Percentiles rank a stretch among this genome's conserved stretches.
phyloP scores from a whole-genome alignment of 2,329 filamentous ascomycete genomes.

The Microsporum audouinii region DNA sequence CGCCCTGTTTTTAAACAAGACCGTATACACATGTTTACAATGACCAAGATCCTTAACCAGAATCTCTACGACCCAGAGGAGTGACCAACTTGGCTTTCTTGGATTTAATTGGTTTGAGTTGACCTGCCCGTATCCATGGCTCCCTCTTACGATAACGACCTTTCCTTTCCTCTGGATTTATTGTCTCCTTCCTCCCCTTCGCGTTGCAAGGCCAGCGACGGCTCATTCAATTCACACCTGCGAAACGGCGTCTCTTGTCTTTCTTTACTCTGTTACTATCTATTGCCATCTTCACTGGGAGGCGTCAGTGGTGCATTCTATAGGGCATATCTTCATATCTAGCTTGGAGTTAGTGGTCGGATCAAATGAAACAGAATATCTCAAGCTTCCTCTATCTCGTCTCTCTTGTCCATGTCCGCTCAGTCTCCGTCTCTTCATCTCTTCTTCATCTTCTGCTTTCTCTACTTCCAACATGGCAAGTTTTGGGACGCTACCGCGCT shows the following conservation, averaged over 20 bases:
- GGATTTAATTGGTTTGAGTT: neutral
- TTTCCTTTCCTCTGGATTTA: neutral
- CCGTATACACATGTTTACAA: slow-evolving; percentile 95
- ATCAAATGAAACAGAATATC: neutral
- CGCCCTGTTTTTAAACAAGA: slow-evolving; percentile 83
- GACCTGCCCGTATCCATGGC: neutral
- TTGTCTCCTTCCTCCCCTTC: neutral
- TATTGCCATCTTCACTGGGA: neutral
- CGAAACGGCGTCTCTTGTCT: neutral
- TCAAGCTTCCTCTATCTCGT: neutral
- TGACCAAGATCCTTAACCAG: slow-evolving; percentile 90
- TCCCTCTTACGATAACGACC: neutral
- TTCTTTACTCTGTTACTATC: neutral
- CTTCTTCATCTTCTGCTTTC: neutral
- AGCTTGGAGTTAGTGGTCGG: neutral
- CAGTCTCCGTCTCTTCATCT: neutral
- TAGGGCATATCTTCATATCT: neutral
- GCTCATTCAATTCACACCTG: neutral
- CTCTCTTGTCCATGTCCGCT: neutral
- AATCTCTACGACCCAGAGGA: slow-evolving; percentile 64
- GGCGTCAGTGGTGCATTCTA: neutral
- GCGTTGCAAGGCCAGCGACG: neutral
- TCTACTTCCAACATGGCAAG: neutral
- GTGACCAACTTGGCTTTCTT: neutral
- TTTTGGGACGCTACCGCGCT: neutral